Percentiles rank a stretch among this genome's conserved stretches.
Evolutionary conservation across 2,329 filamentous ascomycete species (phyloP).

Genomic region (Fusarium compactum): DNA sequence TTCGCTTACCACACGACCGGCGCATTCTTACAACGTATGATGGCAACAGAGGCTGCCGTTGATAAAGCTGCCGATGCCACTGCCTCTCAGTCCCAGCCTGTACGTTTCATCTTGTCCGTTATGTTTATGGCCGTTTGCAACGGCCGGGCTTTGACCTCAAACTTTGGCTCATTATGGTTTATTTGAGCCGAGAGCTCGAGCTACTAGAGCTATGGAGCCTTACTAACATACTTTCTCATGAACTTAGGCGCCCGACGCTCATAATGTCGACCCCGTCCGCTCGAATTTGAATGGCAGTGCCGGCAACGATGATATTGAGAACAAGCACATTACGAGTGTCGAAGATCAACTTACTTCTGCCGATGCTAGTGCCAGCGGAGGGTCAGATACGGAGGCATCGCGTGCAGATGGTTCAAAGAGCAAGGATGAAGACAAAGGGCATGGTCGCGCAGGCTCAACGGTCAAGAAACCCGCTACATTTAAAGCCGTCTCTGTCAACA

Average conservation of each 20-base stretch:
- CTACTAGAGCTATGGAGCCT: slow-evolving; percentile 9
- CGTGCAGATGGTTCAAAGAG: slow-evolving; percentile 66
- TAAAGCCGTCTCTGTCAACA: slow-evolving; percentile 88
- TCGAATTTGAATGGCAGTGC: slow-evolving; percentile 64
- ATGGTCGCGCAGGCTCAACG: slow-evolving; percentile 68
- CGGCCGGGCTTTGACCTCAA: background rate
- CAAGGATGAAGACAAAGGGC: slow-evolving; percentile 69
- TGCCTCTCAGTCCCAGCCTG: slow-evolving; percentile 60
- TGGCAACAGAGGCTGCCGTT: slow-evolving; percentile 72
- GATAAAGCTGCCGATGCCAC: slow-evolving; percentile 66
- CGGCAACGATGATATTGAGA: slow-evolving; percentile 64
- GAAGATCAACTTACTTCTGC: slow-evolving; percentile 72
- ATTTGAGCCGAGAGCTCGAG: background rate
- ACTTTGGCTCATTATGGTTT: background rate
- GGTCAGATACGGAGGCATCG: slow-evolving; percentile 81
- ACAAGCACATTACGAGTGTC: slow-evolving; percentile 68
- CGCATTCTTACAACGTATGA: slow-evolving; percentile 67
- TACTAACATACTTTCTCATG: slow-evolving; percentile 31
- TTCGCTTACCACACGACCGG: slow-evolving; percentile 49
- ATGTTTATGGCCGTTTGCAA: background rate
- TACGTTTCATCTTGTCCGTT: slow-evolving; percentile 50
- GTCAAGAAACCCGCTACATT: slow-evolving; percentile 82
- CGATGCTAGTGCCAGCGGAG: slow-evolving; percentile 77
- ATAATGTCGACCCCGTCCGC: slow-evolving; percentile 61
- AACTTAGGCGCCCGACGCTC: slow-evolving; percentile 54